phyloP scores from a whole-genome alignment of 306 rosid species.

The Quercus alba region DNA sequence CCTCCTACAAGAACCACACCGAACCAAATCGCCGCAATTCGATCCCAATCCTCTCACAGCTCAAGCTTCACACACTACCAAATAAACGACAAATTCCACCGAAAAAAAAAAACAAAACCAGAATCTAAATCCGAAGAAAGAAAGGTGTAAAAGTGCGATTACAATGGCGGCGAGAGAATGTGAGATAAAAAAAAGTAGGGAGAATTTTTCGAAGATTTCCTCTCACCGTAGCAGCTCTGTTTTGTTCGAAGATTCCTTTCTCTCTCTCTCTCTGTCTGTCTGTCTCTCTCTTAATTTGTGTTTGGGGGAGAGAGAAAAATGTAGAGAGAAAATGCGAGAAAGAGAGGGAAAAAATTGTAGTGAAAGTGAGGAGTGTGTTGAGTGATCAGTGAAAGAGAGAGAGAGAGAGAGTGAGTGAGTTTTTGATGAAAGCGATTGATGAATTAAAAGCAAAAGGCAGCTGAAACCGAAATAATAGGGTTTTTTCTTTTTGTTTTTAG shows the following conservation, averaged over 20 bases:
- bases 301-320: constrained; percentile 25
- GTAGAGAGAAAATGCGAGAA: constrained; percentile 49
- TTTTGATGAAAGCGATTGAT: constrained; percentile 16
- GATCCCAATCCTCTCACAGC: too few relatives aligned
- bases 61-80: background rate
- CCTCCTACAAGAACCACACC: too few relatives aligned
- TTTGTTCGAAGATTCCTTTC: constrained; percentile 8
- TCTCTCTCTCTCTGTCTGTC: background rate
- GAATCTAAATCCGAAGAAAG: background rate
- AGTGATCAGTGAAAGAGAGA: background rate
- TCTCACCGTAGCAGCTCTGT: background rate
- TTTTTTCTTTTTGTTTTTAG: background rate
- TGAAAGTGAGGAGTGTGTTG: constrained; percentile 9
- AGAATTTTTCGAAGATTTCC: constrained; percentile 14
- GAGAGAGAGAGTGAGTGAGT: constrained; percentile 14
- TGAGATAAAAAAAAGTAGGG: background rate
- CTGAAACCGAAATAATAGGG: background rate
- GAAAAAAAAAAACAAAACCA: too few relatives aligned
- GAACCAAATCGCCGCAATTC: constrained; percentile 18
- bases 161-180: background rate
- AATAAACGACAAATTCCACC: too few relatives aligned
- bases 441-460: background rate
- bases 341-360: constrained; percentile 1
- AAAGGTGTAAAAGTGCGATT: background rate
- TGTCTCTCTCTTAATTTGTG: background rate